Evolutionary conservation across 192 early-diverging fungal genomes (phyloP), one percentile per base, ranked within the genome.

Genomic region (Backusella liffmaniae): DNA sequence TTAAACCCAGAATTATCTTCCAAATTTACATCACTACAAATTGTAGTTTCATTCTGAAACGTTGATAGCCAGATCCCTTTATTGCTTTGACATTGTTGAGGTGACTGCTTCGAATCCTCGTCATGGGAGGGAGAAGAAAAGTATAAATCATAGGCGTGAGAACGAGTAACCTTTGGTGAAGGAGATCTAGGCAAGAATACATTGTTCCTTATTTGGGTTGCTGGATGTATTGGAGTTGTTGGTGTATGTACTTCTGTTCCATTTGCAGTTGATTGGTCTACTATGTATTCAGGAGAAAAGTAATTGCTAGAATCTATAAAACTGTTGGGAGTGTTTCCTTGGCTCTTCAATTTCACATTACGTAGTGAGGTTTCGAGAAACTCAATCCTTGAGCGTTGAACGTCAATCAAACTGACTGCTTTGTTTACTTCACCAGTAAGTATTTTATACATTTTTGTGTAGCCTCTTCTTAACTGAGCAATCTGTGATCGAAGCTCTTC

Each of bases 371-470:
- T 49, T 46, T 71, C 70, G 15, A 71, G 70, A 44, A 71, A 71
- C 49, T 71, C 70, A 29, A 71, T 71, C 42, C 70, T 44, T 71
- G 70, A 71, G 5, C 70, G 35, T n/a, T 71, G 70, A 16, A 71
- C 44, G 2, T 71, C 70, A 30, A 71, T 49, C 29, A 71, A 3
- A 7, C 13, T 71, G 46, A 49, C 42, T 15, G 70, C 70, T 32
- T 71, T 71, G 16, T 71, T 71, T 26, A 71, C 70, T 32, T 71
- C 70, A 6, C 44, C 70, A 2, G 70, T 71, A 30, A 71, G 39
- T 23, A 71, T 49, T 34, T 71, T 71, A 32, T 71, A 71, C 70
- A 71, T 71, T 32, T 44, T 71, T 29, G 30, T 46, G 42, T 71
- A 71, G 1, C 70, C 70, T 49, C 26, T 23, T 71, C 70, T 41